Evolutionary conservation across 345 rosid species (phyloP), one percentile per base, ranked within the genome.

Genomic region (Salix arbutifolia): DNA sequence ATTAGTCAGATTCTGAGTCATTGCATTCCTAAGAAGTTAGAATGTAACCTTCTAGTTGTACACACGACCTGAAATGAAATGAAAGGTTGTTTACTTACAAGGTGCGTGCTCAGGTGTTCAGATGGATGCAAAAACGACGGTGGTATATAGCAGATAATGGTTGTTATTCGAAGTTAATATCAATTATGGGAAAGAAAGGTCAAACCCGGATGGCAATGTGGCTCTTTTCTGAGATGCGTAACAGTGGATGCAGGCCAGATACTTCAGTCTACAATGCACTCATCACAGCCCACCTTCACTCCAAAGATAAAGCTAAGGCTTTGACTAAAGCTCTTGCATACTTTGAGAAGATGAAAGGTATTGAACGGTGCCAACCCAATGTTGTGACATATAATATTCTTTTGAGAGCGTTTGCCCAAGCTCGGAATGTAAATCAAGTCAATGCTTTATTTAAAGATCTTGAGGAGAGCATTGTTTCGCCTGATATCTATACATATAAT

Each of bases 51-150:
- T 60, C 2, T 60, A 12, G 13, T 9, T 60, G 65, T 16, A 46
- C 52, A 14, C 52, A 14, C 18, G 17, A 46, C 52, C 18, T 46
- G 18, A 31, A 1, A 62, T 17, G 44, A 64, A 31, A 25, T 14
- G 23, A 5, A 12, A 35, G 30, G 65, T 71, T 46, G 3, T 37
- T 30, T 21, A 53, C 21, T 53, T 58, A 44, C 35, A 56, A 56
- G 30, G 74, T 71, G 25, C 21, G 30, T 58, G 14, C 76, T 44
- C 81, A 92, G 98, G 98, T 92, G 73, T 94, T 92, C 87, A 92
- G 98, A 78, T 94, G 98, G 98, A 94, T 94, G 98, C 98, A 94
- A 87, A 94, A 88, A 78, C 98, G 91, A 64, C 83, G 94, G 1
- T 94, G 98, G 98, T 94, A 94, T 28, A 82, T 92, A 1, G 86